Evolutionary conservation across 1,139 yeast species (phyloP).

Genomic region (Spencermartinsiella ligniputridi): DNA sequence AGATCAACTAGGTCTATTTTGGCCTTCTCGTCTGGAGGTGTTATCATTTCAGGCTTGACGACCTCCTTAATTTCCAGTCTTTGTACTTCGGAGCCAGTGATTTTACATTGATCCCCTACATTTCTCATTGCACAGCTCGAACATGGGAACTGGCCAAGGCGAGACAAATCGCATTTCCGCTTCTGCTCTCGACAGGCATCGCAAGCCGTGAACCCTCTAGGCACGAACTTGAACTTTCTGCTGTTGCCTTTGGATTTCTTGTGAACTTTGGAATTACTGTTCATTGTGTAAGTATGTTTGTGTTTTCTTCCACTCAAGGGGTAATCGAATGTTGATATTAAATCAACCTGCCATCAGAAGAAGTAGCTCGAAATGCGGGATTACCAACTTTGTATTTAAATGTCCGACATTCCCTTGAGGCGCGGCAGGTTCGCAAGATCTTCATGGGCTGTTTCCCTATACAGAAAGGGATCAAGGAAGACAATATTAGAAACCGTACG

Average conservation of each 20-base stretch:
- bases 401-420: too few relatives aligned
- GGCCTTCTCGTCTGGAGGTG: neutral
- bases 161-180: constrained; percentile 4
- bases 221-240: neutral
- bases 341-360: too few relatives aligned
- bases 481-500: too few relatives aligned
- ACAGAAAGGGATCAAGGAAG: too few relatives aligned
- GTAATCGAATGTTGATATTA: too few relatives aligned
- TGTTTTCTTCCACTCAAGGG: too few relatives aligned
- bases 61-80: neutral
- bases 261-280: neutral
- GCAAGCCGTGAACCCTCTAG: constrained; percentile 5
- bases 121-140: constrained; percentile 7
- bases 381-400: too few relatives aligned
- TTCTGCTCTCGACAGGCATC: constrained; percentile 5
- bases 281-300: too few relatives aligned
- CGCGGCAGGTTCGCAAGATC: too few relatives aligned
- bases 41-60: neutral
- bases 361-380: too few relatives aligned
- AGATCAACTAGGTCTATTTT: neutral
- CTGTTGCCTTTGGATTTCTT: neutral
- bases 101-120: neutral
- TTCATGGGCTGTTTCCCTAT: too few relatives aligned
- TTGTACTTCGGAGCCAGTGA: neutral
- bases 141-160: constrained; percentile 1